Evolutionary conservation across 2,329 filamentous ascomycete genomes (phyloP), one percentile per base, ranked within the genome.

Genomic region (Fusarium miscanthi): DNA sequence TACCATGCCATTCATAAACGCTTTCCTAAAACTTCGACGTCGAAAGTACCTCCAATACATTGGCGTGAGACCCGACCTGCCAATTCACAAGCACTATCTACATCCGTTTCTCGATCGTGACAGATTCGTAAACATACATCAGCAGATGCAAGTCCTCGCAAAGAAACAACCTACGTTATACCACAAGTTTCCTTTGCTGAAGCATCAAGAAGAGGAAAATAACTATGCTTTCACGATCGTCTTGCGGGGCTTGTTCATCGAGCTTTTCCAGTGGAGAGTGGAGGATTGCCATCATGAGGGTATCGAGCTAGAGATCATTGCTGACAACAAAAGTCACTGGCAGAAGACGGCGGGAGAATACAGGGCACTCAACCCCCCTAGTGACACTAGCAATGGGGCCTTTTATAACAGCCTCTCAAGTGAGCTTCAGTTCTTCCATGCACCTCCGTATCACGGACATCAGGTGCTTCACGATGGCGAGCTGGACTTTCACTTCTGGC

Each of bases 131-230:
- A 51, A 51, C 16, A 35, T 33, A 10, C 6, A 19, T 8, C n/a
- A 27, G 23, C 49, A 38, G 16, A 52, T 52, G 23, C 23, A 33
- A 14, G 19, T 5, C 3, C 23, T 52, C 3, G 14, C 33, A 2
- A 6, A 16, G 0, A 27, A 17, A 2, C 0, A 2, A 2, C 1
- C 16, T 25, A 8, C 12, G 11, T 2, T 33, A 30, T 10, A 46
- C 19, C 3, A 4, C 19, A 21, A 16, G 3, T 17, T 13, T 16
- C 23, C 19, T 6, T 38, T 19, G 33, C 33, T 38, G 8, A 9
- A 8, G 6, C 23, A 16, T 3, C 33, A 52, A n/a, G 23, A 27
- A 13, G 23, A 27, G 23, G 49, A 38, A n/a, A 52, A 38, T 3
- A 38, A 52, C 7, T 14, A 25, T 8, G 23, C 19, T 27, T 52